Conservation (phyloP, 192 early-diverging fungal genomes). For the Rhizophagus clarus region DNA sequence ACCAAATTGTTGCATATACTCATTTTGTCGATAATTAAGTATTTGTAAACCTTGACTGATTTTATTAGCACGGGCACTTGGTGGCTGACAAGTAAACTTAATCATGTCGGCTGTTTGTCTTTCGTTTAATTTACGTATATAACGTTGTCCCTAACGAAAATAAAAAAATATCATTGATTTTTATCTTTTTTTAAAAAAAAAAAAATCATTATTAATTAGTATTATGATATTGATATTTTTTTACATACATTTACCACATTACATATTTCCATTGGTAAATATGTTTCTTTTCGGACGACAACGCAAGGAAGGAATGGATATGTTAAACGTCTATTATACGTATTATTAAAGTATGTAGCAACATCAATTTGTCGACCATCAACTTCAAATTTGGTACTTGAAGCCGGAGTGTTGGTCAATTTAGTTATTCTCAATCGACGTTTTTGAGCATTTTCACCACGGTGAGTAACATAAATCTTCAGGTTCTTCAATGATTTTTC, state of each 20-base stretch:
- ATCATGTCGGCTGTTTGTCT: conserved; percentile 95
- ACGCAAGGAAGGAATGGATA: conserved; percentile 85
- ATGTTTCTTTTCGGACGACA: conserved; percentile 68
- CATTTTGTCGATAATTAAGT: conserved; percentile 66
- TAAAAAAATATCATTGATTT: not conserved
- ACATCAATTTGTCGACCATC: conserved; percentile 62
- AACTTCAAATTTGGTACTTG: conserved; percentile 69
- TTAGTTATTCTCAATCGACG: conserved; percentile 74
- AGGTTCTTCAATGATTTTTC: conserved; percentile 59
- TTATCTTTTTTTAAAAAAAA: too few species aligned
- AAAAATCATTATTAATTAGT: too few species aligned
- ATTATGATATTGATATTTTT: too few species aligned
- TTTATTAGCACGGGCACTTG: conserved; percentile 80
- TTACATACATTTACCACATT: conserved; percentile 54
- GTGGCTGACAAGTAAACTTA: conserved; percentile 85
- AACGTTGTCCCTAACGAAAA: conserved; percentile 63
- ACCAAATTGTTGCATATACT: conserved; percentile 43
- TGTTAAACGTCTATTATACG: conserved; percentile 69
- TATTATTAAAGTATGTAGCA: conserved; percentile 74
- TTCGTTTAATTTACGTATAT: conserved; percentile 42
- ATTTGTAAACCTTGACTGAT: conserved; percentile 72
- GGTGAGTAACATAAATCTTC: conserved; percentile 59
- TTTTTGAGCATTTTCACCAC: conserved; percentile 58
- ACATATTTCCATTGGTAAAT: conserved; percentile 92
- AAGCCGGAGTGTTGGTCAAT: conserved; percentile 67